These are phyloP conservation scores for Leucocoprinus leucothites DNA, from an alignment of 768 basidiomycete genomes.

Conservation along the genomic window DNA sequence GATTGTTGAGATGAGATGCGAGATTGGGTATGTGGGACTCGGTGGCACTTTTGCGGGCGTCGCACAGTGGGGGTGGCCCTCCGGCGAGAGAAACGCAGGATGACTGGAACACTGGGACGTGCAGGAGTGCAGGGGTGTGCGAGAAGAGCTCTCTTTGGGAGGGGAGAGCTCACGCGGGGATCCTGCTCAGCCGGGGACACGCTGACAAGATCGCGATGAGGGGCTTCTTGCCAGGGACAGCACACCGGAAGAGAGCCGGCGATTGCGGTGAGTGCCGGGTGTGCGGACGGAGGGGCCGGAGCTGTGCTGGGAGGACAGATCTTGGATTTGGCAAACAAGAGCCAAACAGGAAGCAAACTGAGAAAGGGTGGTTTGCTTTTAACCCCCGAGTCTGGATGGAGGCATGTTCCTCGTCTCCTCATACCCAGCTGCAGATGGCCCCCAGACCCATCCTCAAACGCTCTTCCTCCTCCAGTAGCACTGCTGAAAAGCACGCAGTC, in stretches of 20 bases:
- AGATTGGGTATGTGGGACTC: constrained; percentile 4
- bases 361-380: no score
- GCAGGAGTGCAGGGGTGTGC: constrained; percentile 7
- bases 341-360: no score
- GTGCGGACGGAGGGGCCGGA: no score
- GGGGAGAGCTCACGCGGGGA: constrained; percentile 7
- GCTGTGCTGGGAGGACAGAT: no score
- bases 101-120: no score
- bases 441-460: constrained; percentile 64
- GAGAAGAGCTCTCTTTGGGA: no score
- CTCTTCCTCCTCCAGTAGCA: constrained; percentile 19
- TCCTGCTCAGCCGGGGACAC: constrained; percentile 8
- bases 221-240: background rate
- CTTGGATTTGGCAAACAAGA: no score
- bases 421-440: constrained; percentile 22
- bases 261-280: no score
- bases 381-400: no score
- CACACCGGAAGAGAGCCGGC: no score
- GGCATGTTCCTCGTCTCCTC: no score
- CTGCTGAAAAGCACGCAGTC: constrained; percentile 30
- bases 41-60: background rate
- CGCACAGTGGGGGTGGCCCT: constrained; percentile 1
- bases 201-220: constrained; percentile 8
- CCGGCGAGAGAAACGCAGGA: constrained; percentile 3
- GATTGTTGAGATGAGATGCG: constrained; percentile 4